phyloP scores from a whole-genome alignment of 2,329 filamentous ascomycete genomes.

The Neospermospora avenae region DNA sequence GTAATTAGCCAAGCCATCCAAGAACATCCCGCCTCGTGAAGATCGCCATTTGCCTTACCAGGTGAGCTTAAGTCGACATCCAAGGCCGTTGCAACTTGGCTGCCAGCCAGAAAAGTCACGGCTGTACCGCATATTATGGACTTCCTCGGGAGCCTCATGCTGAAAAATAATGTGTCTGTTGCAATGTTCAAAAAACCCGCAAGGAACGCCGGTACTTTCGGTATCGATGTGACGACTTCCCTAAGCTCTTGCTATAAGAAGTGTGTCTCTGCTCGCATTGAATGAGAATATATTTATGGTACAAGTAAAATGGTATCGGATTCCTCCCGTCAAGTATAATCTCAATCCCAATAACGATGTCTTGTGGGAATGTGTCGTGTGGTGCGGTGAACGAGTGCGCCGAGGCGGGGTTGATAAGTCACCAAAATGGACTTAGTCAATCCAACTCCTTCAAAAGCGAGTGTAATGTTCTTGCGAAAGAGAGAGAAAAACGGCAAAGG shows the following conservation, averaged over 20 bases:
- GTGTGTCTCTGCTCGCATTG: neutral
- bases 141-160: conserved; percentile 16
- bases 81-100: conserved; percentile 22
- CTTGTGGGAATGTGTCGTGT: neutral
- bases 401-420: conserved; percentile 6
- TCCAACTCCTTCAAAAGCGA: neutral
- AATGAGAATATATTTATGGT: neutral
- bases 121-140: conserved; percentile 8
- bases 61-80: conserved; percentile 27
- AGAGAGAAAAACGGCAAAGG: neutral
- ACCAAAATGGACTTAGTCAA: neutral
- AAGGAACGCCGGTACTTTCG: conserved; percentile 2
- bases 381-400: neutral
- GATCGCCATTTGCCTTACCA: conserved; percentile 17
- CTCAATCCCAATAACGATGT: neutral
- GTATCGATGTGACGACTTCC: neutral
- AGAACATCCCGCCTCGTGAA: neutral
- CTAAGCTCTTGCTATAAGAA: neutral
- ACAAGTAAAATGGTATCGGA: neutral
- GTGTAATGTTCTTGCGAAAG: neutral
- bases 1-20: neutral
- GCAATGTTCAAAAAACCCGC: neutral
- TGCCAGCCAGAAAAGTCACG: conserved; percentile 12
- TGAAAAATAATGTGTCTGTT: neutral
- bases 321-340: neutral